phyloP scores from a whole-genome alignment of 148 eudicot genomes.

The Silene latifolia region DNA sequence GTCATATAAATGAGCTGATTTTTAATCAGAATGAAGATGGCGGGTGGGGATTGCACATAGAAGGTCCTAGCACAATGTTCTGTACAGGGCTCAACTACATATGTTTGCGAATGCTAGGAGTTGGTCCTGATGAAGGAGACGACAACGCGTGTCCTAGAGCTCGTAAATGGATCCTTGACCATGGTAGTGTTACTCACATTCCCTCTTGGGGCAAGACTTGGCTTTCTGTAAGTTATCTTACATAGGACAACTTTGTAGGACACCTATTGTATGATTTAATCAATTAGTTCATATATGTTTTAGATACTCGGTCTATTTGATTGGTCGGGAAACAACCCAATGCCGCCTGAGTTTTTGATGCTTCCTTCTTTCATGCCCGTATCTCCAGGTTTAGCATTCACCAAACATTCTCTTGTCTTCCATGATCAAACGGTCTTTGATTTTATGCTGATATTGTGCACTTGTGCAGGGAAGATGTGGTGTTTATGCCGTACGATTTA shows the following conservation, averaged over 20 bases:
- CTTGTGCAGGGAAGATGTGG: slow-evolving; percentile 35
- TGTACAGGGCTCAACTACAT: slow-evolving; percentile 38
- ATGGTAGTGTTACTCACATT: slow-evolving; percentile 39
- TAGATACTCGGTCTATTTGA: slow-evolving; percentile 40
- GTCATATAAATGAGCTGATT: no score
- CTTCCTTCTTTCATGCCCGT: slow-evolving; percentile 33
- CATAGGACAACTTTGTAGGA: no score
- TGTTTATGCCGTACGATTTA: slow-evolving; percentile 29
- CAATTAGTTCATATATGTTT: background rate
- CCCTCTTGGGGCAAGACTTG: slow-evolving; percentile 59
- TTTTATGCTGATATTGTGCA: slow-evolving; percentile 4
- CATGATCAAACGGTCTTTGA: no score
- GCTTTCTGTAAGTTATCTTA: slow-evolving; percentile 28
- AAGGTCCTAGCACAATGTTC: slow-evolving; percentile 53
- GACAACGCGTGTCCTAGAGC: slow-evolving; percentile 32
- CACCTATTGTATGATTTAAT: no score
- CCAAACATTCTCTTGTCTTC: no score
- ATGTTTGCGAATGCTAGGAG: slow-evolving; percentile 42
- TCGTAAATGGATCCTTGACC: slow-evolving; percentile 51
- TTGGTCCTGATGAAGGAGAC: slow-evolving; percentile 34
- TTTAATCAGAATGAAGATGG: slow-evolving; percentile 45
- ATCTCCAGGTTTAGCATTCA: slow-evolving; percentile 31
- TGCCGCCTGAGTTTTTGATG: slow-evolving; percentile 43
- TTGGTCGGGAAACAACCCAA: slow-evolving; percentile 37
- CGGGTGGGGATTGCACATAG: slow-evolving; percentile 53